phyloP scores from a whole-genome alignment of 179 eudicot species.

The Corrigiola litoralis region DNA sequence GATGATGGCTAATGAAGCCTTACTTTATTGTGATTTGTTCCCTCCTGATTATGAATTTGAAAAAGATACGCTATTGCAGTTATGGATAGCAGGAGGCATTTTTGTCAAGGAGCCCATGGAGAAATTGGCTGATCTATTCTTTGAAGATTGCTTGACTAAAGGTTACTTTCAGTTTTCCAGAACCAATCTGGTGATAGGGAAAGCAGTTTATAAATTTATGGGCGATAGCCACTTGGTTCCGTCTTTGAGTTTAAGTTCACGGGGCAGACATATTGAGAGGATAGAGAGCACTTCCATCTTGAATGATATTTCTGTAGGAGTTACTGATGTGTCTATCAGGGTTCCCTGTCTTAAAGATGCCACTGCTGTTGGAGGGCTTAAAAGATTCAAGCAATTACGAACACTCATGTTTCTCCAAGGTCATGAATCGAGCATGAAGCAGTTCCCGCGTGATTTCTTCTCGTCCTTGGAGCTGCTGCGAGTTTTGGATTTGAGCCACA shows the following conservation, averaged over 20 bases:
- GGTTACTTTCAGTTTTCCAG: not conserved
- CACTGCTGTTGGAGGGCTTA: not conserved
- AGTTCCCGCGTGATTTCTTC: constrained; percentile 7
- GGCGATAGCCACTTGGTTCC: too few species aligned
- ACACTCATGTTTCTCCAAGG: not conserved
- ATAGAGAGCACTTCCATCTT: not conserved
- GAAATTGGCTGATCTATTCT: not conserved
- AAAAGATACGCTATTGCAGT: constrained; percentile 1
- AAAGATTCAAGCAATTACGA: not conserved
- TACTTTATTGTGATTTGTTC: constrained; percentile 10
- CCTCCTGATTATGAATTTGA: constrained; percentile 9
- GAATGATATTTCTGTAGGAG: not conserved
- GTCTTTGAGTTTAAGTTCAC: not conserved
- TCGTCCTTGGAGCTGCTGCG: not conserved
- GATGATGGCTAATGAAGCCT: not conserved
- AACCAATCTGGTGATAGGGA: not conserved
- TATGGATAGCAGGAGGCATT: constrained; percentile 3
- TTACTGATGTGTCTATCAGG: constrained; percentile 5
- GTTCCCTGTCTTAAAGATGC: not conserved
- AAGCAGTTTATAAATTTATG: not conserved
- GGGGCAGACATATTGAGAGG: not conserved
- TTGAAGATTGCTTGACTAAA: not conserved
- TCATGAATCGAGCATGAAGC: not conserved
- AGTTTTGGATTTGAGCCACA: constrained; percentile 5
- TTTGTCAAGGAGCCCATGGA: constrained; percentile 3